Conservation (phyloP, 1,284 basidiomycete species). For the Cryptococcus sp. region DNA sequence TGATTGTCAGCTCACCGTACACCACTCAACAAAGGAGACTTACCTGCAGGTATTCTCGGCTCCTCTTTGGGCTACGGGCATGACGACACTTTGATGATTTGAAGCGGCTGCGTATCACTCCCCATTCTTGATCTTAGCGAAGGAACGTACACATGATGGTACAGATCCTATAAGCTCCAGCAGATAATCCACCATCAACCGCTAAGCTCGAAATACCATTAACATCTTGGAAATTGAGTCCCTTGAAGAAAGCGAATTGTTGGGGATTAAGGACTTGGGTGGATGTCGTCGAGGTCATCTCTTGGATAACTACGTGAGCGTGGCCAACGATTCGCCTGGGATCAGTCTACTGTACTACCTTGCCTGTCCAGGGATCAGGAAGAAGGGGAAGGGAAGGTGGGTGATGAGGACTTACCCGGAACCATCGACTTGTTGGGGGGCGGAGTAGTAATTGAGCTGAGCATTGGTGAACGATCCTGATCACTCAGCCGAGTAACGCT, state of each 20-base stretch:
- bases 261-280: slow-evolving; percentile 57
- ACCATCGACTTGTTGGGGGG: slow-evolving; percentile 59
- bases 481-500: neutral
- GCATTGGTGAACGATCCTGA: slow-evolving; percentile 44
- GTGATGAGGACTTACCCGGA: slow-evolving; percentile 45
- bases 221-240: slow-evolving; percentile 51
- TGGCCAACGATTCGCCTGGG: slow-evolving; percentile 54
- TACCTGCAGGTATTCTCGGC: slow-evolving; percentile 24
- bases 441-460: slow-evolving; percentile 60
- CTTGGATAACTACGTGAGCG: slow-evolving; percentile 62
- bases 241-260: slow-evolving; percentile 62
- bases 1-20: neutral
- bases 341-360: no score
- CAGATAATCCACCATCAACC: slow-evolving; percentile 58
- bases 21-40: slow-evolving; percentile 1
- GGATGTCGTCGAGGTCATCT: slow-evolving; percentile 52
- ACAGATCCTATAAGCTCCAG: slow-evolving; percentile 59
- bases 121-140: neutral
- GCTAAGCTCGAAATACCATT: slow-evolving; percentile 55
- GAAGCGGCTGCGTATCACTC: slow-evolving; percentile 25
- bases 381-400: neutral
- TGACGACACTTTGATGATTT: slow-evolving; percentile 60
- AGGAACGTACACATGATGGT: slow-evolving; percentile 37
- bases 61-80: slow-evolving; percentile 31
- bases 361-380: neutral